These are phyloP conservation scores for Durusdinium trenchii DNA, from an alignment of 73 alveolate species.

Conservation along the genomic window DNA sequence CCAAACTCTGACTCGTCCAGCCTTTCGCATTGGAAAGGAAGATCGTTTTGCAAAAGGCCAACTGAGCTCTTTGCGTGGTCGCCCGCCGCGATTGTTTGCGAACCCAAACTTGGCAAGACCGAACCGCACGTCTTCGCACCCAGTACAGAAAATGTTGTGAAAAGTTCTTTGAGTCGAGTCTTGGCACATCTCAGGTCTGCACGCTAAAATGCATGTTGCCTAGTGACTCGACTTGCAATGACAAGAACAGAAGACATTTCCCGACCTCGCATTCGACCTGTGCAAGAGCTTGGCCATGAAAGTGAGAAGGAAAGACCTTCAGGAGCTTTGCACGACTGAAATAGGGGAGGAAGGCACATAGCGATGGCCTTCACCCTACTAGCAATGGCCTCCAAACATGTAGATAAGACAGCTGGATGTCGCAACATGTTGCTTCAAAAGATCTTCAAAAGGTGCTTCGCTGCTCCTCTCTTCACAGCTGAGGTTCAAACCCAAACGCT, in stretches of 20 bases:
- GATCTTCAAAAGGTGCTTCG: background rate
- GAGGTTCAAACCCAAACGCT: slow-evolving; percentile 16
- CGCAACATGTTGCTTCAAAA: too few species aligned
- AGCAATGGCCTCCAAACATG: too few species aligned
- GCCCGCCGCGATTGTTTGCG: slow-evolving; percentile 82
- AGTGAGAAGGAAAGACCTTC: slow-evolving; percentile 37
- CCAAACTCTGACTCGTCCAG: too few species aligned
- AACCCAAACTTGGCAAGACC: slow-evolving; percentile 24
- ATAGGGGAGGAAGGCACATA: too few species aligned
- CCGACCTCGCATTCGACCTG: slow-evolving; percentile 33
- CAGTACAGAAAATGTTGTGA: background rate
- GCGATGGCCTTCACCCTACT: too few species aligned
- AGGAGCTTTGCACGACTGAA: too few species aligned
- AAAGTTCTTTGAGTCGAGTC: background rate
- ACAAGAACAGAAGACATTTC: background rate
- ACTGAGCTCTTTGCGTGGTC: slow-evolving; percentile 18
- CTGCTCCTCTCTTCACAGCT: background rate
- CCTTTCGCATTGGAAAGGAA: too few species aligned
- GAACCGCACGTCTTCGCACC: background rate
- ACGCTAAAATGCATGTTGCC: slow-evolving; percentile 63
- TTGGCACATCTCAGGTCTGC: background rate
- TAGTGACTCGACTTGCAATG: background rate
- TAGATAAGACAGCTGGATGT: too few species aligned
- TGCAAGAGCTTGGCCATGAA: slow-evolving; percentile 44
- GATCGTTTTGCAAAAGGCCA: background rate